Base-by-base conservation (phyloP, 495 filamentous ascomycete species). In the Daldinia bambusicola region DNA sequence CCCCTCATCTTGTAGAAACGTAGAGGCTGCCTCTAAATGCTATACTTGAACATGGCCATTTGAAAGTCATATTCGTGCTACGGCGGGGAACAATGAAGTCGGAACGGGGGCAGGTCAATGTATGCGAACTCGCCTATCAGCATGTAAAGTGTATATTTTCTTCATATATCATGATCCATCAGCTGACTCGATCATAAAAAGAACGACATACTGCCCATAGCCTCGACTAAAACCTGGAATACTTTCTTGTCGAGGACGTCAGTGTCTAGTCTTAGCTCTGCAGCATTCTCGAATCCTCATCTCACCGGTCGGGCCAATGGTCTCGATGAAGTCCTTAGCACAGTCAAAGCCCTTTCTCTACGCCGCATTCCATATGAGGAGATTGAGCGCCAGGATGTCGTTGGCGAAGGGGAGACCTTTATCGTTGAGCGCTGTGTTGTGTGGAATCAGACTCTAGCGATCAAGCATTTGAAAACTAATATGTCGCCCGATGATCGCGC, bases 361-460 rank as follows among this genome's bases (percentile, higher is more conserved):
- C 63, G 68, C 36, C 67, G 59, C n/a, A 61, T 68, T 38, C 65
- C 36, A 5, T 66, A 55, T 51, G 67, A 72, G 38, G 76, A 76
- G n/a, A 55, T 81, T 31, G 69, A 78, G 32, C 67, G 76, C n/a
- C 52, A 68, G 36, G 66, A 55, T 22, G 59, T 70, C 4, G 55
- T 81, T 1, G 78, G 75, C 10, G 78, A 77, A 61, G 79, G 79
- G 22, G 77, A 75, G 57, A 76, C 78, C 4, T 81, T 77, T 58
- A 31, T 63, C 41, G 79, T 81, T 16, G 67, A 74, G 16, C 62
- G 69, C 56, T 78, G 75, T 64, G 63, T 74, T 20, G 70, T 77
- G 26, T 67, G 70, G 48, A 67, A 67, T 20, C 66, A 75, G 34
- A 58, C 78, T 4, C 66, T 79, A 30, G 79, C 79, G 12, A 68